phyloP scores from a whole-genome alignment of 2,329 filamentous ascomycete genomes.

The Cladosporium colombiae region DNA sequence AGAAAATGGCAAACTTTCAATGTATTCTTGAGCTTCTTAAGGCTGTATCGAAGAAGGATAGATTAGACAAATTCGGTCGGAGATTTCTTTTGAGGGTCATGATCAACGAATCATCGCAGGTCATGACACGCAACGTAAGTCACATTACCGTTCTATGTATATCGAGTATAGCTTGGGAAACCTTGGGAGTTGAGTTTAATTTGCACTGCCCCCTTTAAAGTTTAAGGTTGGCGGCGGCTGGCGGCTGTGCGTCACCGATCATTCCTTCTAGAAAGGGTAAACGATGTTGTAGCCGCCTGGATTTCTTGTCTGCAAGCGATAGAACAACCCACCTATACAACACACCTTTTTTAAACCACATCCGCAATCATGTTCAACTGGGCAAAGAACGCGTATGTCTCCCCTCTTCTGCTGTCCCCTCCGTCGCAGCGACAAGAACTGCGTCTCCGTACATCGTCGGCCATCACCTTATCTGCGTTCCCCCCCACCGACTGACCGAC shows the following conservation, averaged over 20 bases:
- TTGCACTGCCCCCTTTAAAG: not conserved
- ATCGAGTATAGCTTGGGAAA: not conserved
- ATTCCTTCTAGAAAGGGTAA: conserved; percentile 8
- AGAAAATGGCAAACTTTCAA: not conserved
- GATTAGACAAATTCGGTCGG: not conserved
- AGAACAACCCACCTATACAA: not conserved
- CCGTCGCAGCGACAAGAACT: not conserved
- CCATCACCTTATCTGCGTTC: conserved; percentile 19
- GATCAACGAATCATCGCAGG: not conserved
- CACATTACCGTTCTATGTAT: not conserved
- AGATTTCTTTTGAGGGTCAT: not conserved
- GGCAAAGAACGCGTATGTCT: conserved; percentile 83
- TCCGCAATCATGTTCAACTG: conserved; percentile 76
- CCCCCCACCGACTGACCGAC: conserved; percentile 39
- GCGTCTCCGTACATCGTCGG: not conserved
- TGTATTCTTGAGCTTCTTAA: not conserved
- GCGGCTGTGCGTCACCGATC: conserved; percentile 9
- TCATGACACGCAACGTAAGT: not conserved
- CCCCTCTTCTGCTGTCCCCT: not conserved
- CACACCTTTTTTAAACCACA: not conserved
- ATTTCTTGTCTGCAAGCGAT: conserved; percentile 5
- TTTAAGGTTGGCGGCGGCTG: not conserved
- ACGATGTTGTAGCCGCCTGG: conserved; percentile 6
- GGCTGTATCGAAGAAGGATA: not conserved
- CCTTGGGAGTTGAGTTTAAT: not conserved